A percentile compares a stretch with the other conserved stretches of the same genome.
These are phyloP conservation scores for Vaccinium darrowii DNA, from an alignment of 148 eudicot genomes.

Conservation along the genomic window DNA sequence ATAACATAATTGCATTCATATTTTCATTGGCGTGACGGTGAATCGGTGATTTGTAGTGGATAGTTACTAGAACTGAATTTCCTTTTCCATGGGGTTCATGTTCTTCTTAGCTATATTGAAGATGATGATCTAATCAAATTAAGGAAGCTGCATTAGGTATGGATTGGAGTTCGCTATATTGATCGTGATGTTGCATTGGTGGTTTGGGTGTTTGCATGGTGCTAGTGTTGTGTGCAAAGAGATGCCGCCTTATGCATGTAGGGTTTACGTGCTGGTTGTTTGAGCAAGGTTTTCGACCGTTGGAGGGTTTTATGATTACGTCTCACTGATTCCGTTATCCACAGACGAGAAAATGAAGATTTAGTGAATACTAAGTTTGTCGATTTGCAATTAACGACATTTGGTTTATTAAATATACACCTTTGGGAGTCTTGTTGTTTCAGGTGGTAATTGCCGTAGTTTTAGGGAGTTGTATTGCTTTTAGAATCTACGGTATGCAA, in stretches of 20 bases:
- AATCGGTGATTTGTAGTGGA: not conserved
- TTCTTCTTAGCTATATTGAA: not conserved
- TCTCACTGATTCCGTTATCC: not conserved
- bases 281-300: not conserved
- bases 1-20: not conserved
- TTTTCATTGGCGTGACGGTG: not conserved
- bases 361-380: not conserved
- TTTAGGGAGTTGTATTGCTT: not conserved
- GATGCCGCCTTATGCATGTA: not conserved
- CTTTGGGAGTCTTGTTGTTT: not conserved
- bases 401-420: not conserved
- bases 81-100: not conserved
- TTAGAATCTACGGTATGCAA: not conserved
- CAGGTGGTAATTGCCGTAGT: not conserved
- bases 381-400: not conserved
- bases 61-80: not conserved
- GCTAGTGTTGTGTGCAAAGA: not conserved
- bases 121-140: not conserved
- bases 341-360: not conserved
- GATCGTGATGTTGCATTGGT: not conserved
- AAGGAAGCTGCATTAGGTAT: not conserved
- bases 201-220: not conserved
- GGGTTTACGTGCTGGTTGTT: not conserved
- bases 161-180: not conserved
- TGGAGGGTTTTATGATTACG: not conserved